Evolutionary conservation across 805 yeast genomes (phyloP).

Genomic region (Zygotorulaspora danielsina): DNA sequence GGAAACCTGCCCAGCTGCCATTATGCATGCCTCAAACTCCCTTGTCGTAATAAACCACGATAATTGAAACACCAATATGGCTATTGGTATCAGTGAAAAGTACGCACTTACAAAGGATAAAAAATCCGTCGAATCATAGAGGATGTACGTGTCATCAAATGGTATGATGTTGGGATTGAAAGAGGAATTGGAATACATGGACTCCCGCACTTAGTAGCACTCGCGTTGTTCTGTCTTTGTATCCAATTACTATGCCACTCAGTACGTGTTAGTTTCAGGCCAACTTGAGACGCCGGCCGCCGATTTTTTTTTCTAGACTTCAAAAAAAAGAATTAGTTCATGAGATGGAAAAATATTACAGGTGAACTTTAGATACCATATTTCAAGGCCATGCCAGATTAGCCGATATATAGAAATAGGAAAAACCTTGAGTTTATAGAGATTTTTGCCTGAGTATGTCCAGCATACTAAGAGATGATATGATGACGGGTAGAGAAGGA

Average conservation of each 20-base stretch:
- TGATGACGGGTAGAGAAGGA: conserved; percentile 1
- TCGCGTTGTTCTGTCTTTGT: too few species aligned
- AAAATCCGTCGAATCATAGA: conserved; percentile 64
- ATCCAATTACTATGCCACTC: too few species aligned
- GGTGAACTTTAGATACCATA: too few species aligned
- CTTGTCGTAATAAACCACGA: conserved; percentile 80
- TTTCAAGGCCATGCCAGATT: background rate
- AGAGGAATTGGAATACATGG: conserved; percentile 7
- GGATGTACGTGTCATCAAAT: conserved; percentile 80
- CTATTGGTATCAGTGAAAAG: conserved; percentile 76
- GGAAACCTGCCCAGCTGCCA: conserved; percentile 80
- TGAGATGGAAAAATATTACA: too few species aligned
- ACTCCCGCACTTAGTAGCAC: too few species aligned
- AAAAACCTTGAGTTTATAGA: conserved; percentile 2
- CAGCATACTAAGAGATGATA: conserved; percentile 9
- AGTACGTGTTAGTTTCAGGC: background rate
- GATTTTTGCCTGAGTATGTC: conserved; percentile 4
- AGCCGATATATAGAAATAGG: conserved; percentile 2
- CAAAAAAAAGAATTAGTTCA: background rate
- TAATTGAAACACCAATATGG: conserved; percentile 69
- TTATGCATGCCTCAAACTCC: conserved; percentile 78
- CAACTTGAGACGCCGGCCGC: background rate
- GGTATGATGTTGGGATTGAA: conserved; percentile 42
- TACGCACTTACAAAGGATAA: conserved; percentile 62
- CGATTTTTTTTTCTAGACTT: background rate